Evolutionary conservation across 257 asterid species (phyloP), one percentile per base, ranked within the genome.

Genomic region (Anisodus tanguticus): DNA sequence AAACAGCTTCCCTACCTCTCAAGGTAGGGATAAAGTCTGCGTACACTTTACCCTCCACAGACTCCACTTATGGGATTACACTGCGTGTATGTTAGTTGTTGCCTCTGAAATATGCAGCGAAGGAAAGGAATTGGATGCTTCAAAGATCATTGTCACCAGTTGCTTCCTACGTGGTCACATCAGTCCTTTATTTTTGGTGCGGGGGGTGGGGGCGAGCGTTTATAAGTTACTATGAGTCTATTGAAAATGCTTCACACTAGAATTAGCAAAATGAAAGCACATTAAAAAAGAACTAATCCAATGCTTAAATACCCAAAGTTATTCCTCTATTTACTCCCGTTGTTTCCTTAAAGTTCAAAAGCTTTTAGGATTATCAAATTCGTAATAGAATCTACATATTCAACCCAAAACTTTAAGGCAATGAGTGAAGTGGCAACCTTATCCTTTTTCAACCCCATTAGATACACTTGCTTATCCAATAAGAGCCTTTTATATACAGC

Each of bases 341-440:
- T 70, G 57, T 35, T 43, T 43, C 17, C 31, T 43, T 17, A 17
- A 70, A 35, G 39, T 39, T n/a, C 77, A 69, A 69, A 16, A 69
- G 54, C 54, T 39, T 31, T 66, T 8, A n/a, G 31, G 77, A 69
- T 69, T 69, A 39, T 69, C 77, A 15, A 41, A 43, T 70, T 70
- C 9, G 37, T 70, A 8, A 39, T 37, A 69, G 53, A 69, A 15
- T 39, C 2, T 17, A 70, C 79, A 16, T 41, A 41, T 43, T 41
- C 79, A 41, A 70, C 54, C 79, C 16, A 43, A 43, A 66, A 69
- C 78, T 17, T 69, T 9, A 69, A 70, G 57, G 55, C 79, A 17
- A 70, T 41, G 79, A 43, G 35, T 41, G 26, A 55, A 70, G 35
- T 8, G 78, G 31, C 47, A 16, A 31, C 17, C 78, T 9, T 3